phyloP scores from a whole-genome alignment of 2,329 filamentous ascomycete genomes.

The Aspergillus tanneri region DNA sequence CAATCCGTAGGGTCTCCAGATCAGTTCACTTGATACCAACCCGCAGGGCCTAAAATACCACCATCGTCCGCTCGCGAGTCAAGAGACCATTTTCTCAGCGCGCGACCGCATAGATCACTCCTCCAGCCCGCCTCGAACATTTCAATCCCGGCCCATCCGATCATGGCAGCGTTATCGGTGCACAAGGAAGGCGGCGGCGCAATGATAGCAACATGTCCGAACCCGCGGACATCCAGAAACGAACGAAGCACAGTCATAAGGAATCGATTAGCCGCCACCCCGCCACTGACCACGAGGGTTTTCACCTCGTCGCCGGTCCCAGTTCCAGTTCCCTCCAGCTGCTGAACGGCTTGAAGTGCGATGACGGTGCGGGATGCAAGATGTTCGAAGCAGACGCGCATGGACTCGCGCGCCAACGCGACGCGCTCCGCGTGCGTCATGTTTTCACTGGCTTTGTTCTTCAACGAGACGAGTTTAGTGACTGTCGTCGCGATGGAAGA shows the following conservation, averaged over 20 bases:
- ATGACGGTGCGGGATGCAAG: conserved; percentile 72
- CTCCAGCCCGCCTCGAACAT: conserved; percentile 81
- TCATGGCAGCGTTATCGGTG: conserved; percentile 97
- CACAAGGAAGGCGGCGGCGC: conserved; percentile 78
- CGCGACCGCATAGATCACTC: conserved; percentile 59
- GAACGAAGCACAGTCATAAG: conserved; percentile 64
- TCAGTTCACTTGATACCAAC: conserved; percentile 46
- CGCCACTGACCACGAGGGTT: conserved; percentile 80
- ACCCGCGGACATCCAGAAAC: conserved; percentile 68
- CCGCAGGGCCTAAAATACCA: conserved; percentile 64
- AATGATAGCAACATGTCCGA: conserved; percentile 59
- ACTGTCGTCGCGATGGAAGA: conserved; percentile 67
- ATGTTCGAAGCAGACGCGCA: conserved; percentile 86
- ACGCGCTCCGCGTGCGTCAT: conserved; percentile 62
- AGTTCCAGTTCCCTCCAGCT: too few species aligned
- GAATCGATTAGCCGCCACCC: conserved; percentile 83
- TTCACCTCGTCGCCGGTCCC: conserved; percentile 38
- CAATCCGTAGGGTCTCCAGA: background rate
- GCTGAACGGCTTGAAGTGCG: conserved; percentile 54
- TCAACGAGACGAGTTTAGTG: conserved; percentile 54
- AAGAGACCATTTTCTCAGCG: conserved; percentile 71
- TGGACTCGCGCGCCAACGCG: conserved; percentile 67
- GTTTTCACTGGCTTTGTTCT: conserved; percentile 26
- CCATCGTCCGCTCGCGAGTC: conserved; percentile 61
- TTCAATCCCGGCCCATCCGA: conserved; percentile 88